A percentile compares a stretch with the other conserved stretches of the same genome.
Conservation (phyloP, 441 rosid genomes). For the Corymbia citriodora region DNA sequence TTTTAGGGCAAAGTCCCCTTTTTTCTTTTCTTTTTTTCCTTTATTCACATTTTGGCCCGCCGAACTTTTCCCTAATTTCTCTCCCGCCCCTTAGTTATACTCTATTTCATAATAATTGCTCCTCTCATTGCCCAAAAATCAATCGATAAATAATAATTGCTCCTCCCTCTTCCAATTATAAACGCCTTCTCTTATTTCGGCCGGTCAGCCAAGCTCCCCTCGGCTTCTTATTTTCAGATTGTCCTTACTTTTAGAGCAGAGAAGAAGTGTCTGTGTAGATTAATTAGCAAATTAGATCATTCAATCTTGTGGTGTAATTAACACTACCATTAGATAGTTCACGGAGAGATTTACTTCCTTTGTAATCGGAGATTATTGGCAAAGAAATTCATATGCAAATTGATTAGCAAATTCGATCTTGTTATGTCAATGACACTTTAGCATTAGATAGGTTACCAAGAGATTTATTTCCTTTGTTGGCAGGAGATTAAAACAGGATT, state of each 20-base stretch:
- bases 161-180: neutral
- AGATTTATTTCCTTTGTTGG: neutral
- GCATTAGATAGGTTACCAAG: rapidly evolving
- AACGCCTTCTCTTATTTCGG: neutral
- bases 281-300: neutral
- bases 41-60: neutral
- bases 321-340: neutral
- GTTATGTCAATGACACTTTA: neutral
- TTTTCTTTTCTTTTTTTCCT: neutral
- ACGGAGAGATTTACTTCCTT: neutral
- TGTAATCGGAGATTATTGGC: neutral
- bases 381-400: neutral
- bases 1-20: neutral
- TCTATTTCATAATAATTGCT: neutral
- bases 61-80: neutral
- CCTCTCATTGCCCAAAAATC: neutral
- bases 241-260: neutral
- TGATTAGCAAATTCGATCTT: neutral
- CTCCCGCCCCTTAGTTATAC: neutral
- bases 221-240: neutral
- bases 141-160: neutral
- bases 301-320: neutral
- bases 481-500: neutral
- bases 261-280: neutral
- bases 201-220: neutral